Evolutionary conservation across 2,329 filamentous ascomycete species (phyloP).

Genomic region (Fusarium sp.): DNA sequence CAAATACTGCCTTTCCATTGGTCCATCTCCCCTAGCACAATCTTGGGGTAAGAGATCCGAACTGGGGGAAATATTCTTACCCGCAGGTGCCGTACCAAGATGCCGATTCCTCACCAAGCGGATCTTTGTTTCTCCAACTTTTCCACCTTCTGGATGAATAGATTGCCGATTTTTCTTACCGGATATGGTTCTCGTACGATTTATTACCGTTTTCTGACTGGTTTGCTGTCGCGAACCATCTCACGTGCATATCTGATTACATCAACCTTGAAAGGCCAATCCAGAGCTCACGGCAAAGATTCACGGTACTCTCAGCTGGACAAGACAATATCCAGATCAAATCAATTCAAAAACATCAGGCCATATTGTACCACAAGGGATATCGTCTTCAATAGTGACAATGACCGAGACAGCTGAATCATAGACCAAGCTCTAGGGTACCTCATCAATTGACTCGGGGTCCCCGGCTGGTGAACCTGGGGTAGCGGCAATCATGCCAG

Average conservation of each 20-base stretch:
- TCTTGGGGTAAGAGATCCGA: slow-evolving; percentile 17
- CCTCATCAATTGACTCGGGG: not conserved
- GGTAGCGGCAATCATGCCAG: not conserved
- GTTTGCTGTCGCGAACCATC: not conserved
- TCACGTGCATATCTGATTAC: not conserved
- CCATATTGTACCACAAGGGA: not conserved
- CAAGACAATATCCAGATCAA: not conserved
- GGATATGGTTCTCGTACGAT: slow-evolving; percentile 22
- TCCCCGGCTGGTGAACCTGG: not conserved
- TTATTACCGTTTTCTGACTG: not conserved
- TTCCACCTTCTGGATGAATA: slow-evolving; percentile 3
- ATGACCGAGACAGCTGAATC: not conserved
- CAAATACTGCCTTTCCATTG: slow-evolving; percentile 12
- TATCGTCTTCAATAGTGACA: too few species aligned
- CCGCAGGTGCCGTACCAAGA: slow-evolving; percentile 19
- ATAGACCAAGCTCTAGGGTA: not conserved
- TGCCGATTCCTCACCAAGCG: slow-evolving; percentile 12
- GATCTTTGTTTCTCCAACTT: slow-evolving; percentile 33
- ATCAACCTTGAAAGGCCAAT: not conserved
- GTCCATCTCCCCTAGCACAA: not conserved
- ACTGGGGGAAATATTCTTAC: slow-evolving; percentile 30
- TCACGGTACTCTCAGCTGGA: not conserved
- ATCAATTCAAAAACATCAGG: not conserved
- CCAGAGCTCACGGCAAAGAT: not conserved
- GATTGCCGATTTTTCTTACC: slow-evolving; percentile 23